Base-by-base conservation (phyloP, 306 rosid genomes). In the Acacia melanoxylon region DNA sequence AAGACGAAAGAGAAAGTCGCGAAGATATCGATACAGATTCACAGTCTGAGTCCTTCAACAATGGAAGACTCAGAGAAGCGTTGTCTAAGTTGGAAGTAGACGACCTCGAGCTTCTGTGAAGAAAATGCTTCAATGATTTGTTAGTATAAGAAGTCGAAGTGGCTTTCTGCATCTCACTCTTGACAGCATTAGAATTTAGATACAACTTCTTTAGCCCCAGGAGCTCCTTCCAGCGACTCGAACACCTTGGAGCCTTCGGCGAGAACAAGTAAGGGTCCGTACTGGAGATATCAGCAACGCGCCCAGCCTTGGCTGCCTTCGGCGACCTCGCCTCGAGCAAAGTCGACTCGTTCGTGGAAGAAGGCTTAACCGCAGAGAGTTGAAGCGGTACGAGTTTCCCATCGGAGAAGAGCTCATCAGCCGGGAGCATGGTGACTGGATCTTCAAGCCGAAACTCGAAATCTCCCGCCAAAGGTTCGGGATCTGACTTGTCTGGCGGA, bases 171-270 rank as follows among this genome's bases (percentile, higher is more conserved):
- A 62, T 22, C 58, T 89, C 93, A 27, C 61, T 63, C 82, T 86
- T 91, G 17, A 81, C 13, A 2, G 83, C 12, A 81, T 65, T 86
- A 11, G 89, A 19, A 71, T 68, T 89, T 74, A 78, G 93, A 83
- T 89, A 88, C 59, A 92, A 88, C 83, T 91, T 93, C 66, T 92
- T 96, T 16, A 93, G 54, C 48, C 98, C 97, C 40, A 96, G 66
- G 0, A 96, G 86, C 83, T 96, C 98, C 49, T 89, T 96, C 99
- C 98, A 93, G 69, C 97, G 90, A 84, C 97, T 92, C 4, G 99
- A 92, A 46, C 98, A 96, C n/a, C 98, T 87, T n/a, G 98, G 99
- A 0, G 98, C 99, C 82, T 96, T 96, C 0, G 99, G 98, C 4
- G 97, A 96, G 82, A 93, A 96, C 79, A 92, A 67, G 82, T 85